phyloP scores from a whole-genome alignment of 2,329 filamentous ascomycete genomes.

The Penicillium italicum region DNA sequence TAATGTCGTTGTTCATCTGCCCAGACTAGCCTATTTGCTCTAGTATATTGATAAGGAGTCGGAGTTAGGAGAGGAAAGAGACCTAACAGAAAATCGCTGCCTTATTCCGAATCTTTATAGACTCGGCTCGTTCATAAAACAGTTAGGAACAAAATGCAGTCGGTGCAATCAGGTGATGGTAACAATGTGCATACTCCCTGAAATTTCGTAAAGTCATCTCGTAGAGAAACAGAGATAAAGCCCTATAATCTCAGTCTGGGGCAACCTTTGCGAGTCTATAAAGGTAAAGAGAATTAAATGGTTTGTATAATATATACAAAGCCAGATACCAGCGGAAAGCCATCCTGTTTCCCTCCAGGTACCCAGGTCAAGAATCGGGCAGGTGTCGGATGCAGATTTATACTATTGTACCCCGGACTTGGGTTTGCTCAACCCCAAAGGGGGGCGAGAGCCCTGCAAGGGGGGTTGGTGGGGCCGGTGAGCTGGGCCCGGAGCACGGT shows the following conservation, averaged over 20 bases:
- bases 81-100: no score
- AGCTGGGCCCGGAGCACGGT: background rate
- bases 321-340: background rate
- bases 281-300: background rate
- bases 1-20: background rate
- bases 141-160: no score
- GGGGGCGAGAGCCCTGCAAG: background rate
- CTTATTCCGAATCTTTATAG: background rate
- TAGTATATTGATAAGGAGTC: no score
- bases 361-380: background rate
- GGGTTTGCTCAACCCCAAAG: background rate
- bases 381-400: background rate
- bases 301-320: background rate
- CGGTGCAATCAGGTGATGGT: background rate
- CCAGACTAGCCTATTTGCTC: background rate
- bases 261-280: background rate
- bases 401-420: background rate
- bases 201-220: background rate
- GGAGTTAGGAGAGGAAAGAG: no score
- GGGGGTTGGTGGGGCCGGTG: background rate
- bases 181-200: background rate
- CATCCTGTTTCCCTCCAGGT: background rate
- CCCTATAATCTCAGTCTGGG: background rate
- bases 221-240: background rate
- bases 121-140: background rate